These are phyloP conservation scores for Aurinia saxatilis DNA, from an alignment of 345 rosid species.

Conservation along the genomic window DNA sequence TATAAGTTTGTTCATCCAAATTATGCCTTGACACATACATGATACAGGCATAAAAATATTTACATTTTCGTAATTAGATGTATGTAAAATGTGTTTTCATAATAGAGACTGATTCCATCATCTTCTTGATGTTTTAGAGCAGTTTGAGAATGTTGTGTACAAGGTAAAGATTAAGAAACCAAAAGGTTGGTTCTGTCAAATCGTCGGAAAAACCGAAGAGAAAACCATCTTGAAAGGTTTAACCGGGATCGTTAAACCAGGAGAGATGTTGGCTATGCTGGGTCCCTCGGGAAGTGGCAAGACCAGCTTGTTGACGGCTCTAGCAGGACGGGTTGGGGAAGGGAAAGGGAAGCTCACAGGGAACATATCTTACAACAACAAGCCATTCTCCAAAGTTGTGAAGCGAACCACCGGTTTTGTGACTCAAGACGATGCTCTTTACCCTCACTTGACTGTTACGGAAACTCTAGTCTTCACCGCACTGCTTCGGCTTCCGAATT, in stretches of 20 bases:
- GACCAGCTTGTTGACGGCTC: slow-evolving; percentile 44
- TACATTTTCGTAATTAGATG: too few relatives aligned
- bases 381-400: slow-evolving; percentile 34
- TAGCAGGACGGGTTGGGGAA: slow-evolving; percentile 42
- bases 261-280: slow-evolving; percentile 52
- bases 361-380: slow-evolving; percentile 38
- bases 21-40: background rate
- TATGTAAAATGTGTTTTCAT: background rate
- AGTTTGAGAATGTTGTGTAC: slow-evolving; percentile 55
- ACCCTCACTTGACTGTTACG: slow-evolving; percentile 47
- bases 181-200: slow-evolving; percentile 12
- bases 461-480: slow-evolving; percentile 79
- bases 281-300: slow-evolving; percentile 62
- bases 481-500: slow-evolving; percentile 63
- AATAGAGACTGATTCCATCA: background rate
- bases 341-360: slow-evolving; percentile 34
- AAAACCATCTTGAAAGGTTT: slow-evolving; percentile 42
- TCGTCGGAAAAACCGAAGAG: slow-evolving; percentile 27
- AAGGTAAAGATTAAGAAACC: slow-evolving; percentile 28
- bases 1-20: background rate
- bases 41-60: too few relatives aligned
- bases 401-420: slow-evolving; percentile 49
- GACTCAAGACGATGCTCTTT: slow-evolving; percentile 55
- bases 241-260: slow-evolving; percentile 41
- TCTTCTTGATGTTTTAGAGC: slow-evolving; percentile 8